phyloP scores from a whole-genome alignment of 495 filamentous ascomycete species.

The Penicillium arizonense region DNA sequence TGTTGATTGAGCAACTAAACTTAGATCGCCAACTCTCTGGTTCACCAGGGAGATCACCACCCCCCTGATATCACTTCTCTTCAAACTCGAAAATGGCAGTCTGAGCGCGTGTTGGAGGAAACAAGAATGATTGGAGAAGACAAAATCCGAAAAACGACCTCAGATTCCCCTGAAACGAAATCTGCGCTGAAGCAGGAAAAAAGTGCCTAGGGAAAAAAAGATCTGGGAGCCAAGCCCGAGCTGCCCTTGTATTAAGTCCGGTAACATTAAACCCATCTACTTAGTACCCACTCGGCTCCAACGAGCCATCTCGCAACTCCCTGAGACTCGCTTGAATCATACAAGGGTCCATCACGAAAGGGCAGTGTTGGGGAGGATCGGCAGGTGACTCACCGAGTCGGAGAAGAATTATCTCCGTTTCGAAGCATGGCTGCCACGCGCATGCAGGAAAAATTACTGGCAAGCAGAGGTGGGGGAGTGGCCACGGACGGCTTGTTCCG shows the following conservation, averaged over 20 bases:
- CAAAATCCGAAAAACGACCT: background rate
- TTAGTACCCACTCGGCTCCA: background rate
- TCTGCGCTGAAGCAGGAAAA: background rate
- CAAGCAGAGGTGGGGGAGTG: constrained; percentile 1
- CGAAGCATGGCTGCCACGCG: background rate
- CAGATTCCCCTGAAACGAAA: background rate
- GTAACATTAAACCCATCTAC: background rate
- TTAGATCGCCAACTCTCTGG: too few species aligned
- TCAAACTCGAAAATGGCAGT: too few species aligned
- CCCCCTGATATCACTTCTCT: too few species aligned
- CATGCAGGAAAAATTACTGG: background rate
- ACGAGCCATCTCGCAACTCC: background rate
- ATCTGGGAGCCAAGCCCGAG: constrained; percentile 2
- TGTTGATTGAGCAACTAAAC: too few species aligned
- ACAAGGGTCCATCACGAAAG: background rate
- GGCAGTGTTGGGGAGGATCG: background rate
- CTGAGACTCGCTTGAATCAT: background rate
- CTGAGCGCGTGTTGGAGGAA: too few species aligned
- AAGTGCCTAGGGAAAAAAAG: background rate
- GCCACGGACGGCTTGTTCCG: constrained; percentile 6
- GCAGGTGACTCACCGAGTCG: background rate
- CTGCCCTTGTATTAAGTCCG: constrained; percentile 1
- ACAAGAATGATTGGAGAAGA: background rate
- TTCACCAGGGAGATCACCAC: too few species aligned
- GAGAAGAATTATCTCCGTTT: background rate